Evolutionary conservation across 2,329 filamentous ascomycete species (phyloP).

Genomic region (Sarocladium kiliense): DNA sequence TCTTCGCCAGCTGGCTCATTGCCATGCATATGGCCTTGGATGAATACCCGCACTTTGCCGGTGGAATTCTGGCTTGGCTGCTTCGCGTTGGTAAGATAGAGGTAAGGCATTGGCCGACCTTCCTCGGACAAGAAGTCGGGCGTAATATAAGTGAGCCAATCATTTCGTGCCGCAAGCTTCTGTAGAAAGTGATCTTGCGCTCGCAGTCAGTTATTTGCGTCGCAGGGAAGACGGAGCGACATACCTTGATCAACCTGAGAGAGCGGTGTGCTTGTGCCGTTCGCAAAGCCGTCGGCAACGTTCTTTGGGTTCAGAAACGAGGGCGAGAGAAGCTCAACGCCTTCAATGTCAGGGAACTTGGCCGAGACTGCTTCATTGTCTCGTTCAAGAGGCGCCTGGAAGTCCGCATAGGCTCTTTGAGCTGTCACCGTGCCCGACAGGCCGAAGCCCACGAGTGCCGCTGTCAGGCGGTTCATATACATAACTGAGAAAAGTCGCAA

Average conservation of each 20-base stretch:
- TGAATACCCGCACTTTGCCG: constrained; percentile 12
- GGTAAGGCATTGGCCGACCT: constrained; percentile 16
- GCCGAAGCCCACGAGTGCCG: neutral
- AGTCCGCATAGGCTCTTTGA: neutral
- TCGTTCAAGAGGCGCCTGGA: neutral
- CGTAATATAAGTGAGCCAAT: constrained; percentile 16
- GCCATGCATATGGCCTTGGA: no score
- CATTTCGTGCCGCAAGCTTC: constrained; percentile 12
- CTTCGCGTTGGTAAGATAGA: constrained; percentile 12
- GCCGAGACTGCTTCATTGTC: neutral
- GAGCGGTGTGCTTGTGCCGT: neutral
- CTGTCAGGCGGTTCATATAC: no score
- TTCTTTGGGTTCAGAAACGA: constrained; percentile 3
- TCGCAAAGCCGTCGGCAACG: constrained; percentile 8
- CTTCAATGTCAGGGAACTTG: neutral
- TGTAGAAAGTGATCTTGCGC: neutral
- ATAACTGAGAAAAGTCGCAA: no score
- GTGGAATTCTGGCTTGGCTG: neutral
- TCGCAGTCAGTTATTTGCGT: no score
- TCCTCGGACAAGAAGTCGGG: constrained; percentile 16
- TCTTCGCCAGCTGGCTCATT: constrained; percentile 13
- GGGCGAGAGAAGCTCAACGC: constrained; percentile 9
- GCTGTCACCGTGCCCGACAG: neutral
- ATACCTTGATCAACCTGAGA: neutral
- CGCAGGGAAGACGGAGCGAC: no score